These are phyloP conservation scores for Exophiala viscosa DNA, from an alignment of 2,329 filamentous ascomycete genomes.

Conservation along the genomic window DNA sequence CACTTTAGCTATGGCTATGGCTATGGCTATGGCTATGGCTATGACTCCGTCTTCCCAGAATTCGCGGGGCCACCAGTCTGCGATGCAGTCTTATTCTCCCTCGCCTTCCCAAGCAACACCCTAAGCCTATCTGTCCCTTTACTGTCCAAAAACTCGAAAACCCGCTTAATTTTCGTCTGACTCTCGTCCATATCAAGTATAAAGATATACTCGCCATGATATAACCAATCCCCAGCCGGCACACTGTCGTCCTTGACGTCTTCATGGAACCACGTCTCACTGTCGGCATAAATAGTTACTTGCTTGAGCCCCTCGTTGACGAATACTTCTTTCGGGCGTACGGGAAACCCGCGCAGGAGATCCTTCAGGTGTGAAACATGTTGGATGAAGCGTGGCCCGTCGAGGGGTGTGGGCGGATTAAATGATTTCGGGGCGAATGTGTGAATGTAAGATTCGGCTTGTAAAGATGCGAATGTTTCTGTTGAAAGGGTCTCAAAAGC, in stretches of 20 bases:
- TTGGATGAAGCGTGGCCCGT: constrained; percentile 12
- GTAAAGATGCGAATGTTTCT: neutral
- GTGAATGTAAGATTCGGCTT: neutral
- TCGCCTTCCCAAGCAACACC: constrained; percentile 7
- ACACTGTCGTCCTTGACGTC: constrained; percentile 28
- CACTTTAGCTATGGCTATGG: no score
- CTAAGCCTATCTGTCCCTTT: constrained; percentile 16
- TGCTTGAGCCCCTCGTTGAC: constrained; percentile 20
- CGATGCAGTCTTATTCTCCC: constrained; percentile 39
- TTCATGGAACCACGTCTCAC: constrained; percentile 28
- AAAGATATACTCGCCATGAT: constrained; percentile 35
- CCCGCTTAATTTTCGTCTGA: constrained; percentile 30
- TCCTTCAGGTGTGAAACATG: constrained; percentile 14
- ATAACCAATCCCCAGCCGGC: constrained; percentile 29
- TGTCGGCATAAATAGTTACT: constrained; percentile 32
- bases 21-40: no score
- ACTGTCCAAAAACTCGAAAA: constrained; percentile 36
- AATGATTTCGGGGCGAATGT: constrained; percentile 10
- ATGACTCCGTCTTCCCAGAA: no score
- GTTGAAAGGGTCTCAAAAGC: neutral
- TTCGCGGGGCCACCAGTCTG: no score
- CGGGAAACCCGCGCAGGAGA: constrained; percentile 15
- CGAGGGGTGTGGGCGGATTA: neutral
- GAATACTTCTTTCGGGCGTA: constrained; percentile 19
- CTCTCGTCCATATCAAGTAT: constrained; percentile 31